These are phyloP conservation scores for Yamadazyma friedrichii DNA, from an alignment of 1,139 yeast genomes.

Conservation along the genomic window DNA sequence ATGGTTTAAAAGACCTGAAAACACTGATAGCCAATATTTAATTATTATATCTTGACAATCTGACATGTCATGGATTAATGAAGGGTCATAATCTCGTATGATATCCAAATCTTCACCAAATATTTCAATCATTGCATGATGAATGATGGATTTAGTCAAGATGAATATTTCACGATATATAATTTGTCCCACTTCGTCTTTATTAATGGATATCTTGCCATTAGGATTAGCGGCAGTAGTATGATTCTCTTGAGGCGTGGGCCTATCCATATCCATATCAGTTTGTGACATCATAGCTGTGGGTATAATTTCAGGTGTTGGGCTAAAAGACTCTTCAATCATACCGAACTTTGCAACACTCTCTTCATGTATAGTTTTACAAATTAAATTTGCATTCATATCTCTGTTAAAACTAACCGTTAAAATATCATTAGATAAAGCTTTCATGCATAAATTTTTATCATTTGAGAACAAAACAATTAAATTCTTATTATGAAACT, in stretches of 20 bases:
- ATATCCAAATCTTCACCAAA: constrained; percentile 59
- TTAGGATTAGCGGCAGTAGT: too few relatives aligned
- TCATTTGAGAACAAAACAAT: constrained; percentile 77
- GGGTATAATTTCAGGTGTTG: neutral
- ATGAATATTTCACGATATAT: constrained; percentile 36
- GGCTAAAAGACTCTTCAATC: neutral
- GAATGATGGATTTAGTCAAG: constrained; percentile 47
- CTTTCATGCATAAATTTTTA: constrained; percentile 76
- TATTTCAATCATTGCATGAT: constrained; percentile 49
- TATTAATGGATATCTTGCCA: neutral
- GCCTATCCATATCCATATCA: too few relatives aligned
- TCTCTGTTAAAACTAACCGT: constrained; percentile 64
- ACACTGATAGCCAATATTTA: constrained; percentile 59
- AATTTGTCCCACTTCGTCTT: neutral
- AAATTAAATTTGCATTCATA: constrained; percentile 63
- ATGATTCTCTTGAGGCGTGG: too few relatives aligned
- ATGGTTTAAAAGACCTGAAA: constrained; percentile 42
- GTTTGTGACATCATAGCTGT: too few relatives aligned
- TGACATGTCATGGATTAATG: constrained; percentile 29
- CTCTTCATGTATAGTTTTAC: constrained; percentile 47
- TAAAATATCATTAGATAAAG: constrained; percentile 62
- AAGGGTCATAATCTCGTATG: constrained; percentile 45
- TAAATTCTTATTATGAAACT: constrained; percentile 37
- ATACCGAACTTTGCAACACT: neutral
- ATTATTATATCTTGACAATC: constrained; percentile 45